These are phyloP conservation scores for Calonectria leucothoes DNA, from an alignment of 2,329 filamentous ascomycete species.

Conservation along the genomic window DNA sequence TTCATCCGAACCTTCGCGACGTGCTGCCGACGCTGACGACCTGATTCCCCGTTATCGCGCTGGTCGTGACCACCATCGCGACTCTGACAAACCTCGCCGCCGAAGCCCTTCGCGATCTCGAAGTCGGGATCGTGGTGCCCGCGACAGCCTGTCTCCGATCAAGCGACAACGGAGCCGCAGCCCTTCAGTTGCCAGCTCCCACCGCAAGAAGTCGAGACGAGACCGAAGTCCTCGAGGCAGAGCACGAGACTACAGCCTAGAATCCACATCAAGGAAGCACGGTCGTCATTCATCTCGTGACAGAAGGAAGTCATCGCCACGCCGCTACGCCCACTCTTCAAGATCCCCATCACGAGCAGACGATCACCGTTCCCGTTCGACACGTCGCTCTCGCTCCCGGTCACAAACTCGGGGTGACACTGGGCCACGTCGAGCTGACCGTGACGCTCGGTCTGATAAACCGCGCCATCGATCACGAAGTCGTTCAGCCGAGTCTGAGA, in stretches of 20 bases:
- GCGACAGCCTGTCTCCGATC: conserved; percentile 50
- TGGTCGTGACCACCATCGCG: conserved; percentile 44
- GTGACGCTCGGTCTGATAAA: conserved; percentile 37
- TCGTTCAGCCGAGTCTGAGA: conserved; percentile 37
- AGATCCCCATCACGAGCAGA: conserved; percentile 41
- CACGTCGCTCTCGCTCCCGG: conserved; percentile 37
- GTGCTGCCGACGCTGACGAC: conserved; percentile 47
- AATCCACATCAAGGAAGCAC: conserved; percentile 46
- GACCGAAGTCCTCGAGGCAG: conserved; percentile 50
- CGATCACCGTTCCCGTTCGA: conserved; percentile 33
- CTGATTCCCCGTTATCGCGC: conserved; percentile 53
- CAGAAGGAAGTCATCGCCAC: conserved; percentile 46
- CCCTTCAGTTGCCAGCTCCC: conserved; percentile 50
- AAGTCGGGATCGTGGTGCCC: conserved; percentile 45
- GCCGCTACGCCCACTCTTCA: conserved; percentile 42
- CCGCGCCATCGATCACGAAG: conserved; percentile 38
- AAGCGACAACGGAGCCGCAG: conserved; percentile 58
- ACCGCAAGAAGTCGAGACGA: conserved; percentile 54
- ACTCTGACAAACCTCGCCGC: conserved; percentile 46
- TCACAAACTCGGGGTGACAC: conserved; percentile 42
- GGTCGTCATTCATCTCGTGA: conserved; percentile 48
- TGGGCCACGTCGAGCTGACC: conserved; percentile 37
- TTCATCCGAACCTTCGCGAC: conserved; percentile 42
- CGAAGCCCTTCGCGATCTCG: conserved; percentile 51
- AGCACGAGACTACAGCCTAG: conserved; percentile 55